phyloP scores from a whole-genome alignment of 371 early-diverging fungal species.

The Coemansia linderi region DNA sequence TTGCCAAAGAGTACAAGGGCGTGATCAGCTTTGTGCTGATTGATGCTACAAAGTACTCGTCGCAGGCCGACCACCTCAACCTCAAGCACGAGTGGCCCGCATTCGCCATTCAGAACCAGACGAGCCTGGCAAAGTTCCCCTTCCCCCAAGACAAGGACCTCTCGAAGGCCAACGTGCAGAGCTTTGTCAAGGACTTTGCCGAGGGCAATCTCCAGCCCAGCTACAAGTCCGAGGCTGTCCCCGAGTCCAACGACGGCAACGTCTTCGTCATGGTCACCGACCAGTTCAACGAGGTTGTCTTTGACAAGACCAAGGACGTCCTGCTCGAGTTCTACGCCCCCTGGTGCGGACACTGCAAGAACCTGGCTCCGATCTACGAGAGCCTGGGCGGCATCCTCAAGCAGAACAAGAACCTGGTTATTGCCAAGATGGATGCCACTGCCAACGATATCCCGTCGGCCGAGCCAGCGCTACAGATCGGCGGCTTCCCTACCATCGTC shows the following conservation, averaged over 20 bases:
- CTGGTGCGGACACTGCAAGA: constrained; percentile 95
- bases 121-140: constrained; percentile 77
- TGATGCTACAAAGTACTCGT: constrained; percentile 81
- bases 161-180: constrained; percentile 59
- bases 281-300: constrained; percentile 70
- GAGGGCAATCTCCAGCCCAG: constrained; percentile 74
- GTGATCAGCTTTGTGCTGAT: constrained; percentile 87
- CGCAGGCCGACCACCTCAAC: constrained; percentile 81
- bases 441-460: constrained; percentile 89
- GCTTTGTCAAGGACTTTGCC: constrained; percentile 68
- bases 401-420: constrained; percentile 62
- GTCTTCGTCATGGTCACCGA: constrained; percentile 89
- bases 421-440: constrained; percentile 95
- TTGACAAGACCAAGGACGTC: constrained; percentile 88
- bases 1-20: constrained; percentile 87
- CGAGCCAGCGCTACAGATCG: constrained; percentile 64
- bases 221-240: constrained; percentile 82
- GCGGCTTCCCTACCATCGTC: constrained; percentile 96
- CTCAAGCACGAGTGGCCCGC: constrained; percentile 90
- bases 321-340: constrained; percentile 92
- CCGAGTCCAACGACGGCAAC: constrained; percentile 80
- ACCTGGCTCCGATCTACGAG: constrained; percentile 77
- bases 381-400: constrained; percentile 64
- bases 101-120: constrained; percentile 81
- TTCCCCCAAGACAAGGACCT: constrained; percentile 70